These are phyloP conservation scores for Iris macrosiphon DNA, from an alignment of 106 monocot genomes.

Conservation along the genomic window DNA sequence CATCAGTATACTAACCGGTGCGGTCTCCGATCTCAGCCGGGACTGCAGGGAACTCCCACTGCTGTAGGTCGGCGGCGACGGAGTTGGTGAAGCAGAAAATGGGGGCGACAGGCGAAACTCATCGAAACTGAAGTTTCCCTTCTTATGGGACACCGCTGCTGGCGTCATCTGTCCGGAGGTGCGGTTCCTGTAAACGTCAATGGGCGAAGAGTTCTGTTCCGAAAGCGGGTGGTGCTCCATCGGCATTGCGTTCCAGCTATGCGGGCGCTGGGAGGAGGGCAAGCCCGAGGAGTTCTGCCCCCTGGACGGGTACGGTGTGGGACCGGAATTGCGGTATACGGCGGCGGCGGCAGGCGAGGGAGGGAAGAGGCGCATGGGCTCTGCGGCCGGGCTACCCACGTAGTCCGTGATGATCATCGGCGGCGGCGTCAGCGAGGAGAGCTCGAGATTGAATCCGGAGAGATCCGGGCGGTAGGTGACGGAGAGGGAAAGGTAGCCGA, in stretches of 20 bases:
- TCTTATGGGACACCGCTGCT: conserved; percentile 10
- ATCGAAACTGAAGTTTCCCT: conserved; percentile 27
- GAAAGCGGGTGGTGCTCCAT: conserved; percentile 31
- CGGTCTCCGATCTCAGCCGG: conserved; percentile 38
- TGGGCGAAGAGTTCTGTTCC: conserved; percentile 9
- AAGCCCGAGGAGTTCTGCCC: neutral
- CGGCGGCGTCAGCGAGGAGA: conserved; percentile 51
- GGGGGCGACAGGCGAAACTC: conserved; percentile 57
- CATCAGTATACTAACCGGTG: conserved; percentile 77
- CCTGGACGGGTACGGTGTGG: conserved; percentile 33
- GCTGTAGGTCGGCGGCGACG: conserved; percentile 62
- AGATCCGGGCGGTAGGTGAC: conserved; percentile 58
- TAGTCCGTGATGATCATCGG: conserved; percentile 83
- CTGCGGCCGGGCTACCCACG: conserved; percentile 88
- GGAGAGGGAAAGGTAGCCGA: conserved; percentile 52
- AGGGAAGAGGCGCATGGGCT: conserved; percentile 64
- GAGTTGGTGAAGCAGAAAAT: conserved; percentile 61
- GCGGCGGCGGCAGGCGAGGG: conserved; percentile 29
- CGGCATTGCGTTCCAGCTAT: conserved; percentile 57
- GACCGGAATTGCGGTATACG: neutral
- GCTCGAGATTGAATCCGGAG: conserved; percentile 53
- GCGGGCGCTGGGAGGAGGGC: conserved; percentile 37
- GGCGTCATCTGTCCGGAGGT: conserved; percentile 10
- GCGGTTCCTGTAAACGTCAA: conserved; percentile 16
- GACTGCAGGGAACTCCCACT: conserved; percentile 33